Evolutionary conservation across 768 basidiomycete genomes (phyloP), one percentile per base, ranked within the genome.

Genomic region (Lyophyllum atratum): DNA sequence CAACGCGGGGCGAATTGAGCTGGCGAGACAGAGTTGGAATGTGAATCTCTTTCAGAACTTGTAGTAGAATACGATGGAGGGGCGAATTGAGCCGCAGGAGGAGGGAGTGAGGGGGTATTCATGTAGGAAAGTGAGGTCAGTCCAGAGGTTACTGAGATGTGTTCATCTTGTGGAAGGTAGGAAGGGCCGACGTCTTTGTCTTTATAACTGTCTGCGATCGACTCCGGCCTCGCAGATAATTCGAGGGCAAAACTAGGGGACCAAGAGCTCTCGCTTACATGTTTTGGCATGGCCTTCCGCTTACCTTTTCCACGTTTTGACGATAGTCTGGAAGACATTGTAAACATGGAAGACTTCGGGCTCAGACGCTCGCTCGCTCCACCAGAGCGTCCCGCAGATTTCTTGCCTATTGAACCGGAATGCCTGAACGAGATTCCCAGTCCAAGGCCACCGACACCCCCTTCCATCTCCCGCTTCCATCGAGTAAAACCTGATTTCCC

Each of bases 381-480:
- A 21, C 59, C 51, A 14, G 54, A 54, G 7, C 45, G 56, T 45
- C 67, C 64, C 7, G 59, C 42, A 11, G 50, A 51, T 37, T 61
- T 70, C 31, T 54, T 67, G 19, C 60, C 64, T 19, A 66, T 64
- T 8, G 66, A 64, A 54, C 59, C 70, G 3, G 79, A 78, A 64
- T 79, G 77, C 29, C 77, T 66, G 61, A 80, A 81, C 10, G 70
- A 65, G 28, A 82, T 70, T 2, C 76, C 76, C 4, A 80, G 59
- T 19, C 70, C 68, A 15, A 70, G 59, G n/a, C 65, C 65, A 15
- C 67, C 73, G 29, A 72, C 57, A 24, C 62, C 64, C 7, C 71
- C 67, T 60, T 76, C 75, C 21, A 75, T 68, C 49, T 79, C 78
- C 39, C 72, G 68, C 62, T 76, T 79, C 81, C 80, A 83, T 33